Evolutionary conservation across 768 basidiomycete species (phyloP), one percentile per base, ranked within the genome.

Genomic region (Nidula microcarpa): DNA sequence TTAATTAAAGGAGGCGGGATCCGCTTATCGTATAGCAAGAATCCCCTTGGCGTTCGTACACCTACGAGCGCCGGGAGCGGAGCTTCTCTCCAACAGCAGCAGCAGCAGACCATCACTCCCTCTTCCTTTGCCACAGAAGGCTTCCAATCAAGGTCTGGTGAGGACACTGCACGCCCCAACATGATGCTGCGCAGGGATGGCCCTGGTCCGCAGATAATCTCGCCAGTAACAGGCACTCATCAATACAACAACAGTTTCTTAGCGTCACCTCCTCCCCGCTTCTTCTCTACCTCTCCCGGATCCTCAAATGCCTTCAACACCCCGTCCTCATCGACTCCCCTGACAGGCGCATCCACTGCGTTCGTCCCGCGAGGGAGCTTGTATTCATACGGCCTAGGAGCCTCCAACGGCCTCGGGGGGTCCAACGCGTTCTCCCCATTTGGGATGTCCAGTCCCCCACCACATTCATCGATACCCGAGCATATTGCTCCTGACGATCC

Each of bases 1-100:
- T 73, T 95, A 30, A 89, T 99, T 66, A 98, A 97, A 72, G 91
- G 93, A 55, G 89, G 87, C 41, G 91, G 93, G n/a, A 98, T 99
- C 55, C 86, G 97, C 39, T 73, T 99, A 51, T 97, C 94, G 6
- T 99, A 96, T 71, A 96, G 94, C 72, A 98, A 97, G 81, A 97
- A 98, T 67, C 94, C 95, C 6, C 79, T 98, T n/a, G 95, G 95
- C 45, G 89, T 92, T 49, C 86, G 90, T 47, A 90, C 89, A 6
- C 86, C 89, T 9, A 89, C 86, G 11, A 85, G 82, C 60, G 76
- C 78, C 17, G 68, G 68, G 23, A 70, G 68, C 37, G 74, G 73
- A 16, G 61, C 71, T 33, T 62, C 71, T 6, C 54, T 77, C 54
- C 77, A 78, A 57, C 75, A 77, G 46, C 45, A 58, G 47, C 51